Evolutionary conservation across 2,329 filamentous ascomycete species (phyloP).

Genomic region (Scedosporium aurantiacum): DNA sequence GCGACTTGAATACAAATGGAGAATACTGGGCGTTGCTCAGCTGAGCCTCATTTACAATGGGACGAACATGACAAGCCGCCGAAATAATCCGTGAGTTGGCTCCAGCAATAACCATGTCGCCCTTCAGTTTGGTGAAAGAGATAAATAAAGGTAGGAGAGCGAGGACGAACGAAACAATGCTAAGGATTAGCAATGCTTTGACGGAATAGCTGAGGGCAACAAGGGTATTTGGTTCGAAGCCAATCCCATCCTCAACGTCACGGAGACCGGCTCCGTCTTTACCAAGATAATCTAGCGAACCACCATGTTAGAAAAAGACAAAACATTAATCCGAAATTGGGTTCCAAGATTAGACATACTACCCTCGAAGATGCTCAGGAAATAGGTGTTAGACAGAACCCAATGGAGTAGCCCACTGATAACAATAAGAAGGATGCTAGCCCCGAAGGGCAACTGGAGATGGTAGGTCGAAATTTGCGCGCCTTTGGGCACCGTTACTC

Average conservation of each 20-base stretch:
- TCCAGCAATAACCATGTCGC: constrained; percentile 3
- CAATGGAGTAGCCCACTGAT: constrained; percentile 12
- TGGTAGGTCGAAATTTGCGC: constrained; percentile 12
- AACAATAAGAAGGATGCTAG: constrained; percentile 12
- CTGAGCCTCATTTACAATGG: not conserved
- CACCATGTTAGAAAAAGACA: not conserved
- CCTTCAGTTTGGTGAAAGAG: not conserved
- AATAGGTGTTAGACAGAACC: constrained; percentile 8
- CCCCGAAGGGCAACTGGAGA: constrained; percentile 14
- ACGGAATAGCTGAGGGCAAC: constrained; percentile 1
- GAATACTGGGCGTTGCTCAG: not conserved
- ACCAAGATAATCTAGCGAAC: not conserved
- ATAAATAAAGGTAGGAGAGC: not conserved
- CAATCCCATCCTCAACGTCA: constrained; percentile 1
- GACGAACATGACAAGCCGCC: constrained; percentile 1
- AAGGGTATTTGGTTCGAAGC: not conserved
- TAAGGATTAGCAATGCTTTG: not conserved
- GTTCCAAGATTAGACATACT: not conserved
- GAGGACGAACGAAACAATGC: constrained; percentile 1
- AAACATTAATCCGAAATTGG: not conserved
- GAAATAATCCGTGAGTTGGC: constrained; percentile 3
- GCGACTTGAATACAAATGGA: not conserved
- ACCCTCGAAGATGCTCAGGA: constrained; percentile 5
- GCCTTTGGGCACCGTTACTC: constrained; percentile 11
- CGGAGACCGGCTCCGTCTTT: not conserved